Percentiles rank a stretch among this genome's conserved stretches.
phyloP scores from a whole-genome alignment of 2,329 filamentous ascomycete species.

The Ophiostoma novo-ulmi region DNA sequence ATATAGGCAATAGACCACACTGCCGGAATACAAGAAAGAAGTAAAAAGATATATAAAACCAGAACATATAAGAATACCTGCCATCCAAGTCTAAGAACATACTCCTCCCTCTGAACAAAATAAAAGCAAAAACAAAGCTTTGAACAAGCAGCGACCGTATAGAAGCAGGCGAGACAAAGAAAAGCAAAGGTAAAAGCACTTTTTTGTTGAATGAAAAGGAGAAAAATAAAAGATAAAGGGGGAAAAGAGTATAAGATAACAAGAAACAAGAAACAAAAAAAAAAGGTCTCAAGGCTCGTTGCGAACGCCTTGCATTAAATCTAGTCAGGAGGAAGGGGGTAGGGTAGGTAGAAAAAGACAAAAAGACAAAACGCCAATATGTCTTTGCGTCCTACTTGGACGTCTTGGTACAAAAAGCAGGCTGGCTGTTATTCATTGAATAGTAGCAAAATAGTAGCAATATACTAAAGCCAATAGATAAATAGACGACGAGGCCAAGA shows the following conservation, averaged over 20 bases:
- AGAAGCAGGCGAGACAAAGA: background rate
- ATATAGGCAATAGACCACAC: background rate
- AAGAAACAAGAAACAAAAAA: background rate
- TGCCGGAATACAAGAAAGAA: background rate
- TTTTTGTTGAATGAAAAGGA: background rate
- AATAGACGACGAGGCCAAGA: too few species aligned
- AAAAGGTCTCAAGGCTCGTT: background rate
- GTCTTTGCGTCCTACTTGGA: background rate
- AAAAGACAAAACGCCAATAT: background rate
- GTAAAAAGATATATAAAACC: background rate
- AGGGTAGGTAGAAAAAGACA: background rate
- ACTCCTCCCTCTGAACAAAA: background rate
- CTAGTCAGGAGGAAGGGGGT: background rate
- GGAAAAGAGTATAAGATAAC: background rate
- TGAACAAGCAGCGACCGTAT: background rate
- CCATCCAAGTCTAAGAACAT: slow-evolving; percentile 7
- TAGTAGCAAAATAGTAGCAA: background rate
- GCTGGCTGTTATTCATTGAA: background rate
- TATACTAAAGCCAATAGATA: background rate
- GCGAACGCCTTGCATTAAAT: slow-evolving; percentile 1
- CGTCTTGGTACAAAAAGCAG: background rate
- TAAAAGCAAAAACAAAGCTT: background rate
- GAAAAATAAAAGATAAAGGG: background rate
- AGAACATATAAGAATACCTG: background rate
- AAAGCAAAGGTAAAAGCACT: background rate